Evolutionary conservation across 2,329 filamentous ascomycete species (phyloP), one percentile per base, ranked within the genome.

Genomic region (Diaporthe eres): DNA sequence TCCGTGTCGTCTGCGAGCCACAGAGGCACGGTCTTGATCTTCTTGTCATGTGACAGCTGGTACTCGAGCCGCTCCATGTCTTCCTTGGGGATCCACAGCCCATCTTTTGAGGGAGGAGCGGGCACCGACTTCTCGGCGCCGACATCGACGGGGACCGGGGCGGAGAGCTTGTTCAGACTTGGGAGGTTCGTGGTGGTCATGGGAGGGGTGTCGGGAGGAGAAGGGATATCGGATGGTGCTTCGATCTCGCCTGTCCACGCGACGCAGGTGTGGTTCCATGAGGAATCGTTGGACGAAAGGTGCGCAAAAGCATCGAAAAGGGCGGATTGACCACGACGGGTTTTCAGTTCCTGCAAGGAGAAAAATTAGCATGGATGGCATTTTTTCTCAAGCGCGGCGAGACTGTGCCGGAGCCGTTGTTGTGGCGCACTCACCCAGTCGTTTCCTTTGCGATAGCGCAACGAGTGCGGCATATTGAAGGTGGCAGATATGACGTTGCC

Each of bases 191-290:
- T 84, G 12, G 89, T 87, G 15, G 87, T 86, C 77, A 86, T 84
- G 3, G 87, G 86, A 39, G 89, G 88, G 0, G 87, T 88, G 72
- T 85, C 84, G 25, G 88, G 86, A 2, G 88, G 85, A 7, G 87
- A 87, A 17, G 86, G 78, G 28, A 83, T 81, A 60, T 90, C 87
- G 55, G 82, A 77, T 5, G 84, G 86, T n/a, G 74, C 68, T 75
- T 92, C 90, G 76, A 96, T 93, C 84, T 98, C 96, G 75, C 96
- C 96, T 4, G 96, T 98, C 96, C 96, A 98, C 61, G 95, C 96
- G 72, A 98, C 94, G 8, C 98, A 90, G 0, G 93, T 97, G 85
- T 98, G 96, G 80, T 95, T 95, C 96, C 96, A 98, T 28, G 93
- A 92, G 2, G 93, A 93, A 58, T 94, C 90, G 74, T 93, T 89